phyloP scores from a whole-genome alignment of 108 stramenopile genomes.

The Epithemia pelagica region DNA sequence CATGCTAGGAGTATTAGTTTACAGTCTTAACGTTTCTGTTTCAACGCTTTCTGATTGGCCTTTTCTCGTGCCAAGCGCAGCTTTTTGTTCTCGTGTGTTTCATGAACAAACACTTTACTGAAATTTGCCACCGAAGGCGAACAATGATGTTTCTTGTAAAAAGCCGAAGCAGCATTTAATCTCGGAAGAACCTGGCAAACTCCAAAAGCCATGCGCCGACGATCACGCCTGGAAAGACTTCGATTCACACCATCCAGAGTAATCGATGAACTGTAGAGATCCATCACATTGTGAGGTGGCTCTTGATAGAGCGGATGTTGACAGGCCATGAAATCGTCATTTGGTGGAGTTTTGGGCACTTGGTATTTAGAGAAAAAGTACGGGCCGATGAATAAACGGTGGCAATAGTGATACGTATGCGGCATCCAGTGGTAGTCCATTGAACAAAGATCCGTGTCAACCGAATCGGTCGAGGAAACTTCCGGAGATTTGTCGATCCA shows the following conservation, averaged over 20 bases:
- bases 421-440: constrained; percentile 10
- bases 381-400: constrained; percentile 33
- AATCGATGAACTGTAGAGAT: constrained; percentile 40
- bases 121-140: background rate
- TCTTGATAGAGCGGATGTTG: constrained; percentile 51
- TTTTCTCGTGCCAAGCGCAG: background rate
- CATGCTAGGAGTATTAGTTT: too few species aligned
- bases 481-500: background rate
- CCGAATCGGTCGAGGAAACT: background rate
- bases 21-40: background rate
- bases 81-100: background rate
- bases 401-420: constrained; percentile 52
- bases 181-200: constrained; percentile 60
- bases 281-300: constrained; percentile 51
- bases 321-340: constrained; percentile 57
- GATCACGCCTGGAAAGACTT: constrained; percentile 3
- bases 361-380: constrained; percentile 55
- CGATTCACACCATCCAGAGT: constrained; percentile 9
- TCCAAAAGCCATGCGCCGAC: constrained; percentile 48
- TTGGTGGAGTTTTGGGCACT: constrained; percentile 35
- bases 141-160: constrained; percentile 76
- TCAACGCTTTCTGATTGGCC: too few species aligned
- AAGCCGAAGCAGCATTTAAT: constrained; percentile 69
- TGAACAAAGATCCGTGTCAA: too few species aligned
- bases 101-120: background rate